phyloP scores from a whole-genome alignment of 108 stramenopile species.

The Hondaea fermentalgiana region DNA sequence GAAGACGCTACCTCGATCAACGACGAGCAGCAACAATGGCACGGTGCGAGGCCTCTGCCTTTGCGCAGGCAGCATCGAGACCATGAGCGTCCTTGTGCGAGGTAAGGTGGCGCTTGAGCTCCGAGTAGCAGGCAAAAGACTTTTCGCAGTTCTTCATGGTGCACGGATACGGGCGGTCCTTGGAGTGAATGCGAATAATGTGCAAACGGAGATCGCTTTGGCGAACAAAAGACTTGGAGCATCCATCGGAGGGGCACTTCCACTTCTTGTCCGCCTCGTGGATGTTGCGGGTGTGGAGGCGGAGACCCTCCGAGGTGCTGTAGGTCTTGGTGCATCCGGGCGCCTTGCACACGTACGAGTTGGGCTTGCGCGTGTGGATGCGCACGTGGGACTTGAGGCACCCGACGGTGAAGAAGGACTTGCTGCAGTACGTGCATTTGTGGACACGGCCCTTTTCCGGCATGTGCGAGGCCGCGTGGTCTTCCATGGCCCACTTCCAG shows the following conservation, averaged over 20 bases:
- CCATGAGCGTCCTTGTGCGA: background rate
- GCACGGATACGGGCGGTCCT: constrained; percentile 3
- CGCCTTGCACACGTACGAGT: constrained; percentile 12
- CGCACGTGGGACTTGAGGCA: constrained; percentile 18
- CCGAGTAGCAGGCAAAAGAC: constrained; percentile 17
- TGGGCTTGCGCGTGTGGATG: background rate
- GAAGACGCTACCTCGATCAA: background rate
- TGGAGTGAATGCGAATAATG: constrained; percentile 6
- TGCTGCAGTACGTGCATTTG: background rate
- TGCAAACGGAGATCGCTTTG: background rate
- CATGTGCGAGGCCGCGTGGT: background rate
- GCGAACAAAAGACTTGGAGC: background rate
- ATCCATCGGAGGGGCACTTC: constrained; percentile 11
- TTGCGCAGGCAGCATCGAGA: background rate
- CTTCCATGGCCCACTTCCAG: background rate
- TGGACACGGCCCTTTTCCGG: background rate
- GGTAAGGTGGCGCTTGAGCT: background rate
- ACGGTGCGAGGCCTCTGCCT: background rate
- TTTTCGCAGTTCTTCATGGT: background rate
- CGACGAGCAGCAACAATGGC: background rate
- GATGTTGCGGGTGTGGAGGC: constrained; percentile 8
- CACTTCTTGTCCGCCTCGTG: constrained; percentile 6
- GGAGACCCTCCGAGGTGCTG: background rate
- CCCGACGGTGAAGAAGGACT: background rate
- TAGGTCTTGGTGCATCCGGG: background rate